Evolutionary conservation across 1,139 yeast genomes (phyloP), one percentile per base, ranked within the genome.

Genomic region (Protomyces lactucae-debilis): DNA sequence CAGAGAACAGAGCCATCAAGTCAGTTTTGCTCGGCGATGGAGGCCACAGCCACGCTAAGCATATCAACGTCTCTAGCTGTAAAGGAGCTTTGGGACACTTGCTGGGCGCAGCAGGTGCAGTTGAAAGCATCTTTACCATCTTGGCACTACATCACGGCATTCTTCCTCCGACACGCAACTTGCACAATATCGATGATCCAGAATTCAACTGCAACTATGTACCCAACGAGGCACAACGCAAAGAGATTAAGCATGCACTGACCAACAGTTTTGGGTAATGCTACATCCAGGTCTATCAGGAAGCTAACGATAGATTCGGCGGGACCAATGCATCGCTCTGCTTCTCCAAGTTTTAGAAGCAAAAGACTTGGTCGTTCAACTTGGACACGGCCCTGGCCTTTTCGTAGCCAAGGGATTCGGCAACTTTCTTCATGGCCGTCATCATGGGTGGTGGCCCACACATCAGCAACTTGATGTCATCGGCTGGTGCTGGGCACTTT

Each of bases 401-500:
- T 64, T 83, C 83, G 77, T 78, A 95, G 23, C 97, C 98, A 71
- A 92, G 81, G 64, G 77, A 80, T 25, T 80, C 78, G 46, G 96
- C 91, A 61, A 88, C 88, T 80, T 87, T 91, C 80, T 91, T 92
- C 73, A 86, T 81, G 65, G 88, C 85, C 61, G 86, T 80, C 61
- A 85, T 84, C 93, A 89, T 86, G 65, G 89, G 89, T 68, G 97
- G 97, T 66, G 99, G 99, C 37, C 99, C 72, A 64, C 99, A 95
- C 66, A 93, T 77, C 72, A 93, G 83, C 69, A 93, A 78, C 80
- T 88, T 91, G 68, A 83, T 80, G 70, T 85, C 86, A 78, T 78
- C 73, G 45, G 83, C 73, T 48, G 91, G 84, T 66, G 81, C 78
- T 57, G 96, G 95, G 72, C 88, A 80, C 48, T 83, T 78, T 67